Evolutionary conservation across 805 yeast species (phyloP), one percentile per base, ranked within the genome.

Genomic region (Candida fluviatilis): DNA sequence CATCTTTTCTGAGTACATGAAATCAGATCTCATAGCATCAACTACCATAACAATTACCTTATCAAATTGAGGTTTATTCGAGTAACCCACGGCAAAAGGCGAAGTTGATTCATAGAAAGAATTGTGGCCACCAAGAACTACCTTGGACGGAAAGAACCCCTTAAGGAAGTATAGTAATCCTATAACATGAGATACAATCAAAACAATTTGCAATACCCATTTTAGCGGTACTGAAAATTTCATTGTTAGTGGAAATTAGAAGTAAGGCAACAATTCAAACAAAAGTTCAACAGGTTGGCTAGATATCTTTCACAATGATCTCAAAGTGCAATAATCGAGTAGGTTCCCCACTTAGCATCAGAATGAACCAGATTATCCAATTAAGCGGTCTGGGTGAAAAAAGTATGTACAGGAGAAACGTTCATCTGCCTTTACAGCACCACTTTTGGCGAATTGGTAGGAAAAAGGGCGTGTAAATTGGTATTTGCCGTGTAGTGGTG

Each of bases 141-240:
- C 80, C 54, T 91, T 90, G n/a, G 87, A 80, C 0, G 99, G 98
- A 55, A 93, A 89, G 52, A 91, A 93, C 0, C 99, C 99, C 36
- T 69, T 66, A 32, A 85, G 76, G 54, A 91, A 91, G 5, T 82
- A 51, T 15, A 77, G 44, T 14, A 84, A 64, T 0, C 90, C 86
- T 5, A 42, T 34, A 2, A 64, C 40, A 40, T 66, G 66, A 2
- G 38, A 15, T 5, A 37, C 5, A 4, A 39, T 33, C 18, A 45
- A 18, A 4, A 25, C 10, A 4, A 45, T 21, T 28, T 40, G 51
- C 15, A 47, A 33, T 17, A 40, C 15, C 57, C 58, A 53, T 39
- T 41, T 32, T 23, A 33, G 4, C 8, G 28, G 18, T 5, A 21
- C 10, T 23, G 35, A 33, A 14, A 26, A 26, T 8, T 26, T 26